These are phyloP conservation scores for Parietichytrium sp. DNA, from an alignment of 108 stramenopile genomes.

Conservation along the genomic window DNA sequence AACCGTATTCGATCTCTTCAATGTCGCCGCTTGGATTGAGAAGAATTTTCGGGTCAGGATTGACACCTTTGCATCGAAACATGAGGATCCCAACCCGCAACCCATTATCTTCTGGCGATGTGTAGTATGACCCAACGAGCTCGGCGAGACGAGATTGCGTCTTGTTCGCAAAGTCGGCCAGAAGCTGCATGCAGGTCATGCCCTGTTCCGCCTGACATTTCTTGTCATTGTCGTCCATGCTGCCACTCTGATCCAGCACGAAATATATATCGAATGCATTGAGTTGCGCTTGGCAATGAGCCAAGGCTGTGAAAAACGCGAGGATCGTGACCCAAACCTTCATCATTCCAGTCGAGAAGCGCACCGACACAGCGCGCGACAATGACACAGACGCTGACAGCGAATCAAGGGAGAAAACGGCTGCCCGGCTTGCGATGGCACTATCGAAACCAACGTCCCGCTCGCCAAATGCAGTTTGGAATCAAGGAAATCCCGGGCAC, in stretches of 20 bases:
- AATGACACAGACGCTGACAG: no score
- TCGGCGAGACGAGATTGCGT: background rate
- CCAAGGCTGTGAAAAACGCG: no score
- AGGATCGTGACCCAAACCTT: no score
- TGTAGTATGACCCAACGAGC: conserved; percentile 6
- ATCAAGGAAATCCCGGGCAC: no score
- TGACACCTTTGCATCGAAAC: background rate
- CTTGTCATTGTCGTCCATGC: background rate
- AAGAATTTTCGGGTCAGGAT: background rate
- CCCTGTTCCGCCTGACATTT: background rate
- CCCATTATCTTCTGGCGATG: background rate
- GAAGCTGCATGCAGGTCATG: conserved; percentile 31
- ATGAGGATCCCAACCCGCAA: conserved; percentile 1
- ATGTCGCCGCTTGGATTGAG: background rate
- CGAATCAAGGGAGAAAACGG: no score
- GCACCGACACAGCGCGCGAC: no score
- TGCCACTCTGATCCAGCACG: background rate
- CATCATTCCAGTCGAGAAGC: no score
- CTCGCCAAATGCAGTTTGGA: no score
- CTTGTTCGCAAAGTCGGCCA: background rate
- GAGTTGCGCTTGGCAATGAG: no score
- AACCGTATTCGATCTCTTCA: background rate
- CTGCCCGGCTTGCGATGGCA: no score
- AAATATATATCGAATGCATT: conserved; percentile 8
- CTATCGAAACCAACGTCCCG: no score